Percentiles rank a stretch among this genome's conserved stretches.
phyloP scores from a whole-genome alignment of 2,329 filamentous ascomycete genomes.

The Fusarium tuaranense region DNA sequence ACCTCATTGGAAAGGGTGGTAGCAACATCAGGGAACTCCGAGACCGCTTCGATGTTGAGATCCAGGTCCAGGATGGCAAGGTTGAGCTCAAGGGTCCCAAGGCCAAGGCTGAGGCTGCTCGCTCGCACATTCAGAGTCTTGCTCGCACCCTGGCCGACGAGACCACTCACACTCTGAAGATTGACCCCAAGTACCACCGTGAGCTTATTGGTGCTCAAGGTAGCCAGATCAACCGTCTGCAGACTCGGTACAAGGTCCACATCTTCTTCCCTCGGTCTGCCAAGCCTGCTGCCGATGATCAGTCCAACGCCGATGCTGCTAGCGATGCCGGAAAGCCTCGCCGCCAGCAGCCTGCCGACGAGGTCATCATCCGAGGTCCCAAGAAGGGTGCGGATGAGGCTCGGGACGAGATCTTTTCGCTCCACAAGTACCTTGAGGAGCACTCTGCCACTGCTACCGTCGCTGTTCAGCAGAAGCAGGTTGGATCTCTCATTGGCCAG shows the following conservation, averaged over 20 bases:
- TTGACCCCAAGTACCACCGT: constrained; percentile 93
- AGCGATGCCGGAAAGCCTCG: constrained; percentile 75
- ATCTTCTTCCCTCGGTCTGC: constrained; percentile 88
- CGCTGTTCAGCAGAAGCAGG: constrained; percentile 88
- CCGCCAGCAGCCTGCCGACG: constrained; percentile 82
- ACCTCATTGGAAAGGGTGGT: constrained; percentile 77
- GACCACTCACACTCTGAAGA: constrained; percentile 85
- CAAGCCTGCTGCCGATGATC: constrained; percentile 75
- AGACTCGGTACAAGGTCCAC: constrained; percentile 91
- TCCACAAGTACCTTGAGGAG: constrained; percentile 91
- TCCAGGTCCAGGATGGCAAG: constrained; percentile 93
- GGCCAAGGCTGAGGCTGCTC: constrained; percentile 91
- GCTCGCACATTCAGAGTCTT: constrained; percentile 82
- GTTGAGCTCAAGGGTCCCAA: constrained; percentile 96
- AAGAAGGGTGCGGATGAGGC: constrained; percentile 94
- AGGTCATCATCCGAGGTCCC: constrained; percentile 90
- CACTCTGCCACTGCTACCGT: constrained; percentile 85
- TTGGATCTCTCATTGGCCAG: constrained; percentile 93
- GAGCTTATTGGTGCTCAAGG: constrained; percentile 93
- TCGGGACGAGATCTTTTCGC: constrained; percentile 88
- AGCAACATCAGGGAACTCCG: constrained; percentile 75
- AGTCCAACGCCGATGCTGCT: constrained; percentile 74
- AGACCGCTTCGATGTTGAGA: constrained; percentile 76
- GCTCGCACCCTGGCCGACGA: constrained; percentile 91
- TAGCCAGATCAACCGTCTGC: constrained; percentile 88